These are phyloP conservation scores for Pseudovirgaria hyperparasitica DNA, from an alignment of 2,329 filamentous ascomycete species.

Conservation along the genomic window DNA sequence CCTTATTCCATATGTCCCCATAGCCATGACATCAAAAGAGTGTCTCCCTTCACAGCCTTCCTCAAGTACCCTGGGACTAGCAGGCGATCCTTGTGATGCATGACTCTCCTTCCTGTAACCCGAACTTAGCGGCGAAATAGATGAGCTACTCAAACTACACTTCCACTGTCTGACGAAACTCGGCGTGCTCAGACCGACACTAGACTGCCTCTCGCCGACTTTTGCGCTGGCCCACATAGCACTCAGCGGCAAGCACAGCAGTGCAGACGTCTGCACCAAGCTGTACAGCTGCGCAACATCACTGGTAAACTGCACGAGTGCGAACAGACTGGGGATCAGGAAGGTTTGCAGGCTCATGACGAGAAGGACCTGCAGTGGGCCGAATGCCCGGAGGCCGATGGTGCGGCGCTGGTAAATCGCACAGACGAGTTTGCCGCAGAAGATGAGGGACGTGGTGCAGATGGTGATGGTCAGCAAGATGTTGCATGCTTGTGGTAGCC, in stretches of 20 bases:
- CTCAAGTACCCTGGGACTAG: too few relatives aligned
- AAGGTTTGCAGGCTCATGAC: slow-evolving; percentile 57
- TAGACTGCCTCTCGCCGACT: too few relatives aligned
- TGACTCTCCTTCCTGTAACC: too few relatives aligned
- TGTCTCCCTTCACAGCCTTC: too few relatives aligned
- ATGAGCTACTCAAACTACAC: too few relatives aligned
- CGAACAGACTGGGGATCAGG: slow-evolving; percentile 52
- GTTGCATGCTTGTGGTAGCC: slow-evolving; percentile 25
- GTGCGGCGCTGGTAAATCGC: slow-evolving; percentile 43
- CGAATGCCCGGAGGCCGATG: slow-evolving; percentile 47
- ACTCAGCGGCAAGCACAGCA: slow-evolving; percentile 53
- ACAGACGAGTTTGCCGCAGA: slow-evolving; percentile 46
- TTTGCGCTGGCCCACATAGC: slow-evolving; percentile 47
- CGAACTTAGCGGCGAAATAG: too few relatives aligned
- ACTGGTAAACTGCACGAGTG: too few relatives aligned
- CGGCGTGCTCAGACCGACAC: too few relatives aligned
- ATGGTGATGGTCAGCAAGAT: slow-evolving; percentile 44
- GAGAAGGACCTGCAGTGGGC: slow-evolving; percentile 53
- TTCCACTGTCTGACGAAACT: too few relatives aligned
- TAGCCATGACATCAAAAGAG: too few relatives aligned
- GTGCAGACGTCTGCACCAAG: slow-evolving; percentile 40
- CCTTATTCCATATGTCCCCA: too few relatives aligned
- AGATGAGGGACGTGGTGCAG: slow-evolving; percentile 49
- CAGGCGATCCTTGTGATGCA: too few relatives aligned
- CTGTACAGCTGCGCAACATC: slow-evolving; percentile 10